Conservation (phyloP, 352 stramenopile genomes). For the Phytopythium cucurbitacearum region DNA sequence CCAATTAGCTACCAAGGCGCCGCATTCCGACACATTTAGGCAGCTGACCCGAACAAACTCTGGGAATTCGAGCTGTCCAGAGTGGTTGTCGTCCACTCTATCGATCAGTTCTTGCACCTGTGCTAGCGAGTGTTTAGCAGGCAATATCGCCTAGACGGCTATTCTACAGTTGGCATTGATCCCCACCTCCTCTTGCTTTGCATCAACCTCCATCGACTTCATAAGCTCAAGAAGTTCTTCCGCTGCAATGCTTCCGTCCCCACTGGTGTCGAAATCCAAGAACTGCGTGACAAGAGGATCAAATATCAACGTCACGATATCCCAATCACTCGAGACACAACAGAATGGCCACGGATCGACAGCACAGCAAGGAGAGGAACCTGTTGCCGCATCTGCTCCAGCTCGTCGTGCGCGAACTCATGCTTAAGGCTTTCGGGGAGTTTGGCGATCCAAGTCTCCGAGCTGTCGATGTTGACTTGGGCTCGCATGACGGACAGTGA, state of each 20-base stretch:
- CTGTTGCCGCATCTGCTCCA: constrained; percentile 66
- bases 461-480: constrained; percentile 28
- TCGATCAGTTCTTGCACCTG: constrained; percentile 62
- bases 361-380: constrained; percentile 12
- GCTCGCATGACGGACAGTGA: constrained; percentile 22
- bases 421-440: constrained; percentile 55
- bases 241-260: constrained; percentile 55
- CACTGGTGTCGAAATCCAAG: constrained; percentile 62
- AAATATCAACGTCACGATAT: neutral
- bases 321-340: too few relatives aligned
- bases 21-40: neutral
- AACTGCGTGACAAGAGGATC: constrained; percentile 26
- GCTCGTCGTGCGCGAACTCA: constrained; percentile 60
- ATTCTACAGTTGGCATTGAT: too few relatives aligned
- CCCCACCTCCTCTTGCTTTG: constrained; percentile 38
- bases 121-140: neutral
- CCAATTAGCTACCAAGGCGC: too few relatives aligned
- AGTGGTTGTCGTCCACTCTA: constrained; percentile 69
- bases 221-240: constrained; percentile 51
- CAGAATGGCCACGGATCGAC: too few relatives aligned
- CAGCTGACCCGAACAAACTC: constrained; percentile 57
- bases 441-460: constrained; percentile 41
- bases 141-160: neutral
- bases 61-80: constrained; percentile 56
- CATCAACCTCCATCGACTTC: constrained; percentile 56